Evolutionary conservation across 257 asterid genomes (phyloP), one percentile per base, ranked within the genome.

Genomic region (Solanum appendiculatum): DNA sequence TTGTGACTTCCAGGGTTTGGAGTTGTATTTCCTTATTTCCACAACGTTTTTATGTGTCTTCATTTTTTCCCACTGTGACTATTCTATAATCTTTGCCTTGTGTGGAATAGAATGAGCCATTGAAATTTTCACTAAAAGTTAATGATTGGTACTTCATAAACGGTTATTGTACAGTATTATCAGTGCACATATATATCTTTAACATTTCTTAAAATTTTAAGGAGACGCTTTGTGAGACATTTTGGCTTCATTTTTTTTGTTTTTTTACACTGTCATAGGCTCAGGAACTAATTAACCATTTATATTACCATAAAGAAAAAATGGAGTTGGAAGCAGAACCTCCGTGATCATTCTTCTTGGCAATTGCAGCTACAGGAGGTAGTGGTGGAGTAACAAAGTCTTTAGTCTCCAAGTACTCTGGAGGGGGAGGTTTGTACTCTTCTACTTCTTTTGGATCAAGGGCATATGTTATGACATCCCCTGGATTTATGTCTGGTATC

Each of bases 391-490:
- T 78, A 46, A 78, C 39, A 78, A 78, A 78, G 64, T 78, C 60
- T 36, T 78, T 78, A 42, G 39, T 44, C 84, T 78, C 84, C 60
- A 78, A 44, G 27, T 78, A 58, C 27, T 15, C 25, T 1, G 25
- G 84, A 16, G 84, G 64, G 8, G 84, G 84, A 29, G 84, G 84
- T 64, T 27, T 78, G 84, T 78, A 78, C 40, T 78, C 84, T 25
- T 36, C 64, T 78, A 78, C 63, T 78, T 78, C 84, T 78, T 78
- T 78, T 78, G 84, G 84, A 78, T 78, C 84, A 31, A 78, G 84
- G 39, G 56, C 37, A 78, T 5, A 31, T 27, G 25, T 46, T 44
- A 78, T 78, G 25, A 44, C 63, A 16, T 78, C 63, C n/a, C 84
- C 84, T 27, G 84, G 84, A 44, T 78, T 78, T 44, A 78, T 42